A percentile compares a stretch with the other conserved stretches of the same genome.
Conservation (phyloP, 768 basidiomycete species). For the Dioszegia hungarica region DNA sequence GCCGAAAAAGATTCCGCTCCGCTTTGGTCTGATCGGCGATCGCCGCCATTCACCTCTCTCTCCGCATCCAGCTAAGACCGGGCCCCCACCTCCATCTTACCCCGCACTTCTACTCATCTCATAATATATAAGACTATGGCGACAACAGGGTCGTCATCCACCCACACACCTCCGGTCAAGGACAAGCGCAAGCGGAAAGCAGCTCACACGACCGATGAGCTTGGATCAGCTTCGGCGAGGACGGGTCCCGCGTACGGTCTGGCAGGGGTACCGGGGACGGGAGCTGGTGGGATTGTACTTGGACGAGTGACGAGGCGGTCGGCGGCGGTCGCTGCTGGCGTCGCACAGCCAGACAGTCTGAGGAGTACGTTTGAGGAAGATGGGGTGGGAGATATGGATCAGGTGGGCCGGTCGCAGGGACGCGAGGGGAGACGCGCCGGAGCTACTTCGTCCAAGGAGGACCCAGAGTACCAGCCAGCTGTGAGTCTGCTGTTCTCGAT, state of each 20-base stretch:
- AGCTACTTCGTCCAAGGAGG: no score
- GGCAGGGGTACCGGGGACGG: neutral
- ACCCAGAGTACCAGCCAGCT: no score
- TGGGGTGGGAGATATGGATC: neutral
- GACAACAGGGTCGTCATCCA: no score
- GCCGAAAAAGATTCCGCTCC: neutral
- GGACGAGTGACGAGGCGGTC: constrained; percentile 13
- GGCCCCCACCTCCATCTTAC: constrained; percentile 12
- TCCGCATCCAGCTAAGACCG: neutral
- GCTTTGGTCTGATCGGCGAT: constrained; percentile 2
- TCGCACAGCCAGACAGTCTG: neutral
- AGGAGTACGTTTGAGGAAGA: neutral
- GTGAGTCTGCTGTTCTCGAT: no score
- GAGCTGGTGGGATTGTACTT: neutral
- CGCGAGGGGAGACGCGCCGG: no score
- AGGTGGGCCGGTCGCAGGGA: no score
- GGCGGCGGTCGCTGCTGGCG: neutral
- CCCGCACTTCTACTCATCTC: neutral
- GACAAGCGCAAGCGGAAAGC: neutral
- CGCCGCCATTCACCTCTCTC: constrained; percentile 5
- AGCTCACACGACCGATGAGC: neutral
- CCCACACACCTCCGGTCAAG: neutral
- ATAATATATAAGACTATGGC: neutral
- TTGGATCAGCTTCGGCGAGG: neutral
- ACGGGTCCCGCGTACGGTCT: neutral